A percentile compares a stretch with the other conserved stretches of the same genome.
Evolutionary conservation across 352 stramenopile species (phyloP).

Genomic region (Pythium aquatile): DNA sequence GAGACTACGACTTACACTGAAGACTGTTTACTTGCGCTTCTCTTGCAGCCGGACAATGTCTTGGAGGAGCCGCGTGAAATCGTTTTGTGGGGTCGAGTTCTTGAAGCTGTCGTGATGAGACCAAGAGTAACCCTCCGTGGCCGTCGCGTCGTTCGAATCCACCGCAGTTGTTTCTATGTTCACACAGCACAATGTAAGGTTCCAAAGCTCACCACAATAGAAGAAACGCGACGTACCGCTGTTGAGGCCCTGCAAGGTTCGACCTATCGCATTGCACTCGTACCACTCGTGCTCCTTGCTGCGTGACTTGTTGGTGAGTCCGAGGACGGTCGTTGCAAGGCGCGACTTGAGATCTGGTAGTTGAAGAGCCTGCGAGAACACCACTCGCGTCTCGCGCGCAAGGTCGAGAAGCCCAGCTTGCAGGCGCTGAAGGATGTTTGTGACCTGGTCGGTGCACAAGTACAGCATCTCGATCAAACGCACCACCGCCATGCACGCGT

Average conservation of each 20-base stretch:
- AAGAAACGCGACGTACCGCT: constrained; percentile 31
- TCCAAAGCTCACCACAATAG: background rate
- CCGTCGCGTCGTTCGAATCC: constrained; percentile 37
- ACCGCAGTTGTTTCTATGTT: constrained; percentile 26
- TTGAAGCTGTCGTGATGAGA: constrained; percentile 75
- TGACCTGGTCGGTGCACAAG: constrained; percentile 64
- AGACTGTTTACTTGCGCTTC: constrained; percentile 8
- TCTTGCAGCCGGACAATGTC: constrained; percentile 59
- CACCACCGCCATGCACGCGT: constrained; percentile 57
- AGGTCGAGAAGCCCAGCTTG: constrained; percentile 59
- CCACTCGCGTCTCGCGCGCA: constrained; percentile 43
- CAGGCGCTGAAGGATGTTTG: constrained; percentile 73
- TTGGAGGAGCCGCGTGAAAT: constrained; percentile 54
- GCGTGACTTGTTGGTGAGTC: constrained; percentile 69
- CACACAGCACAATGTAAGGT: background rate
- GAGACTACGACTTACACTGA: background rate
- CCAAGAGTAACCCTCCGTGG: constrained; percentile 80
- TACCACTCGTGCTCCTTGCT: constrained; percentile 83
- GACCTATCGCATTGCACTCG: constrained; percentile 68
- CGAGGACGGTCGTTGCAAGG: constrained; percentile 64
- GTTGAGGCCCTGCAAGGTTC: constrained; percentile 54
- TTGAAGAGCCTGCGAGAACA: constrained; percentile 64
- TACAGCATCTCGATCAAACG: constrained; percentile 83
- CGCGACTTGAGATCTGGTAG: constrained; percentile 57
- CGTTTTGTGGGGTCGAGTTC: constrained; percentile 39